phyloP scores from a whole-genome alignment of 1,139 yeast species.

The Saccharomyces pastorianus region DNA sequence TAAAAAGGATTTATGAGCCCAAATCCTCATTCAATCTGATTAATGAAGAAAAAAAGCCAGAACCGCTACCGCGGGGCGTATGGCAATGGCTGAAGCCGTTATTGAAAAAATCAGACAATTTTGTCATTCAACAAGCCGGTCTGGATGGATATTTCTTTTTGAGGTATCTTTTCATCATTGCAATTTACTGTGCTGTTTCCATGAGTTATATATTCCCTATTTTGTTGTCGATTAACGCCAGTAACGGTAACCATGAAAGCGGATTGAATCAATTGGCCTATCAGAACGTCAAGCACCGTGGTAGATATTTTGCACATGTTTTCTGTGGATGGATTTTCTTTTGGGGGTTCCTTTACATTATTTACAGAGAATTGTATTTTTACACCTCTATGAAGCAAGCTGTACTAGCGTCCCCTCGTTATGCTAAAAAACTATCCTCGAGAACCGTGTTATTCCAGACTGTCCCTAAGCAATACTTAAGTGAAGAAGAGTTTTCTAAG shows the following conservation, averaged over 20 bases:
- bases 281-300: constrained; percentile 51
- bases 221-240: constrained; percentile 57
- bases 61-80: constrained; percentile 54
- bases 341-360: constrained; percentile 57
- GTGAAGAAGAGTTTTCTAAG: constrained; percentile 53
- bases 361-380: constrained; percentile 76
- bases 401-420: constrained; percentile 70
- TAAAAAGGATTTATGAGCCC: constrained; percentile 61
- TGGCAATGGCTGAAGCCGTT: constrained; percentile 55
- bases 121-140: constrained; percentile 64
- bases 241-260: constrained; percentile 13
- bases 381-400: constrained; percentile 77
- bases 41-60: constrained; percentile 54
- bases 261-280: constrained; percentile 62
- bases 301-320: constrained; percentile 77
- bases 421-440: constrained; percentile 64
- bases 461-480: constrained; percentile 62
- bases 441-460: constrained; percentile 74
- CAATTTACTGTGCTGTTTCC: constrained; percentile 33
- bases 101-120: constrained; percentile 53
- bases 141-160: constrained; percentile 66
- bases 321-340: constrained; percentile 73
- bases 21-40: constrained; percentile 52
- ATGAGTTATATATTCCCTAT: constrained; percentile 47
- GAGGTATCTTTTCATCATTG: constrained; percentile 46